Percentiles rank a stretch among this genome's conserved stretches.
Evolutionary conservation across 2,329 filamentous ascomycete genomes (phyloP).

Genomic region (Colletotrichum liriopes): DNA sequence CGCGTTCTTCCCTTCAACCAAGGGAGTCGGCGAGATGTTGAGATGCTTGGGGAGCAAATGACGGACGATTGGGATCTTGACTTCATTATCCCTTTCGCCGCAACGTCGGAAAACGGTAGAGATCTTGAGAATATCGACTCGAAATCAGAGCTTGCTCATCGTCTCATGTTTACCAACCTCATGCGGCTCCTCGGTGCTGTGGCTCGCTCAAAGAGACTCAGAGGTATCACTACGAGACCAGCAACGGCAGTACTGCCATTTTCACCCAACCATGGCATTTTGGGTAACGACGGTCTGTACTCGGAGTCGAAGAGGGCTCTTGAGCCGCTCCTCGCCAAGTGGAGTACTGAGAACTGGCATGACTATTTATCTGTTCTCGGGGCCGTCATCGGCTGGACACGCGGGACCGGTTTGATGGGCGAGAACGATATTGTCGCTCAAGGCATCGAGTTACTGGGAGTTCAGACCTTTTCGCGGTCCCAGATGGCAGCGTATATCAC

Average conservation of each 20-base stretch:
- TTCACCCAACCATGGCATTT: constrained; percentile 97
- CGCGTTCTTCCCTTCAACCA: constrained; percentile 99
- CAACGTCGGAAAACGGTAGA: constrained; percentile 96
- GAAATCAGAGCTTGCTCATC: constrained; percentile 96
- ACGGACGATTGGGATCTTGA: no score
- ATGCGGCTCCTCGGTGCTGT: constrained; percentile 90
- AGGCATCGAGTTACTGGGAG: constrained; percentile 94
- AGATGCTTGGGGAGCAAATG: no score
- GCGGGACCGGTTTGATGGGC: constrained; percentile 96
- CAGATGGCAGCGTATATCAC: constrained; percentile 99
- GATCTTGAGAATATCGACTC: constrained; percentile 97
- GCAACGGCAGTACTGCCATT: constrained; percentile 96
- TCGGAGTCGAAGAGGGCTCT: constrained; percentile 97
- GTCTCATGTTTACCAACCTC: constrained; percentile 98
- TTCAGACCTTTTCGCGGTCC: constrained; percentile 97
- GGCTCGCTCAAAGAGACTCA: constrained; percentile 89
- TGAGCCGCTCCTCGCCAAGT: constrained; percentile 97
- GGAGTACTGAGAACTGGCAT: constrained; percentile 97
- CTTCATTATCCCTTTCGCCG: constrained; percentile 95
- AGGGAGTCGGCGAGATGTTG: constrained; percentile 96
- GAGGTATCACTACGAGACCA: constrained; percentile 92
- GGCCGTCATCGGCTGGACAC: constrained; percentile 98
- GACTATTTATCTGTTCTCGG: constrained; percentile 98
- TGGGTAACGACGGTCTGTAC: constrained; percentile 97
- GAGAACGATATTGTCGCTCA: constrained; percentile 98